These are phyloP conservation scores for Gaertneriomyces sp. DNA, from an alignment of 192 early-diverging fungal species.

Conservation along the genomic window DNA sequence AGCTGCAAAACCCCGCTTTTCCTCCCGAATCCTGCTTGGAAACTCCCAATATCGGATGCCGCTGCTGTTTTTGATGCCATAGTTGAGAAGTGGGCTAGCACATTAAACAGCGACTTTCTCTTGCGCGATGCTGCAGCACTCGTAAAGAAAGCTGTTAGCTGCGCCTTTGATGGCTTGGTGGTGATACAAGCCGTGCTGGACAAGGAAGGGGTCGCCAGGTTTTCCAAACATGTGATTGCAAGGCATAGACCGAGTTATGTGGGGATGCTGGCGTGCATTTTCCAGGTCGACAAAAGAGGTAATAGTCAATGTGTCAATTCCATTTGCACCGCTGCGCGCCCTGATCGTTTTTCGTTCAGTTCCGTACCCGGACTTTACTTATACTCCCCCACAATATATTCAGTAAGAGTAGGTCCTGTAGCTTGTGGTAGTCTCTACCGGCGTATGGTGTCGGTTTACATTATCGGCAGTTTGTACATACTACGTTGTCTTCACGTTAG, in stretches of 20 bases:
- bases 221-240: constrained; percentile 22
- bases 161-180: constrained; percentile 25
- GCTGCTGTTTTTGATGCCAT: constrained; percentile 30
- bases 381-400: too few species aligned
- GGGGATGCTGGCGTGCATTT: constrained; percentile 19
- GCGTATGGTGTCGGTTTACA: too few species aligned
- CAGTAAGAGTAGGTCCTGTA: too few species aligned
- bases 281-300: constrained; percentile 13
- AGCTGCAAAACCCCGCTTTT: constrained; percentile 9
- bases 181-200: constrained; percentile 25
- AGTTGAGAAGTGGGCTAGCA: constrained; percentile 27
- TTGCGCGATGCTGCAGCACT: constrained; percentile 22
- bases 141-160: constrained; percentile 19
- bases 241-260: constrained; percentile 26
- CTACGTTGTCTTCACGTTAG: too few species aligned
- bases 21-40: constrained; percentile 23
- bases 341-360: too few species aligned
- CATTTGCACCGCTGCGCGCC: too few species aligned
- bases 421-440: too few species aligned
- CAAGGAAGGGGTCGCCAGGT: constrained; percentile 18
- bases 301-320: background rate
- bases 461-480: too few species aligned
- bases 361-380: too few species aligned
- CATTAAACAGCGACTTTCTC: constrained; percentile 22
- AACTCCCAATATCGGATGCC: constrained; percentile 26